Conservation (phyloP, 2,329 filamentous ascomycete genomes). For the Cephalotrichum gorgonifer region DNA sequence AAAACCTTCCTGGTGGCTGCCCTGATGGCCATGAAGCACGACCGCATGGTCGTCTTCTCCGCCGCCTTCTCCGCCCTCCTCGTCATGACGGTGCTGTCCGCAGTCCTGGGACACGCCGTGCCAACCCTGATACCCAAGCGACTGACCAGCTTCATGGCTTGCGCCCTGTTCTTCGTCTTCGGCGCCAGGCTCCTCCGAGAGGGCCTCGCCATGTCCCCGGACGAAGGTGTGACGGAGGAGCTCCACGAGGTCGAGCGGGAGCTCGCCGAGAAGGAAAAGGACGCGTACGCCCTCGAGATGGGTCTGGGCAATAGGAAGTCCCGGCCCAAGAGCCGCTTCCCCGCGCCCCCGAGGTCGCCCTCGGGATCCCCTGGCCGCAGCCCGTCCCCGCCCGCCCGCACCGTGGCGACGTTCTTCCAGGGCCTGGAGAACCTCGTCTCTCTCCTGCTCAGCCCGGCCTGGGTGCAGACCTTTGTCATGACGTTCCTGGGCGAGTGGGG, state of each 20-base stretch:
- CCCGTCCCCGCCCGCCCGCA: slow-evolving; percentile 31
- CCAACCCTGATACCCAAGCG: slow-evolving; percentile 81
- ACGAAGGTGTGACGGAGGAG: slow-evolving; percentile 89
- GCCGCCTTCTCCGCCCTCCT: slow-evolving; percentile 88
- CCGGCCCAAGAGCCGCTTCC: slow-evolving; percentile 63
- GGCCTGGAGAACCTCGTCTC: slow-evolving; percentile 81
- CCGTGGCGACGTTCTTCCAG: slow-evolving; percentile 30
- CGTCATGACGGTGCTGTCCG: slow-evolving; percentile 91
- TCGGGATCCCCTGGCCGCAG: slow-evolving; percentile 64
- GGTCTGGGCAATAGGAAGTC: slow-evolving; percentile 53
- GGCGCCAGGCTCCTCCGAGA: slow-evolving; percentile 76
- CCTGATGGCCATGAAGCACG: slow-evolving; percentile 98
- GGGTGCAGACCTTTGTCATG: slow-evolving; percentile 99
- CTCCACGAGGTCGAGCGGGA: slow-evolving; percentile 97
- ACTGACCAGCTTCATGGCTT: slow-evolving; percentile 81
- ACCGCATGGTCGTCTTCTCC: slow-evolving; percentile 84
- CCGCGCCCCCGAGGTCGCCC: slow-evolving; percentile 70
- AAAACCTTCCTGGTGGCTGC: slow-evolving; percentile 97
- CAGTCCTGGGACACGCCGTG: slow-evolving; percentile 83
- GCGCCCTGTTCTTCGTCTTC: slow-evolving; percentile 80
- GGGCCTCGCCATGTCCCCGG: slow-evolving; percentile 76
- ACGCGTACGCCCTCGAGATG: slow-evolving; percentile 71
- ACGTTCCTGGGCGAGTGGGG: slow-evolving; percentile 98
- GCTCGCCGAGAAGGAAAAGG: slow-evolving; percentile 85
- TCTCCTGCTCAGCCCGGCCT: slow-evolving; percentile 83